Evolutionary conservation across 1,284 basidiomycete genomes (phyloP).

Genomic region (Cryptococcus hybrid): DNA sequence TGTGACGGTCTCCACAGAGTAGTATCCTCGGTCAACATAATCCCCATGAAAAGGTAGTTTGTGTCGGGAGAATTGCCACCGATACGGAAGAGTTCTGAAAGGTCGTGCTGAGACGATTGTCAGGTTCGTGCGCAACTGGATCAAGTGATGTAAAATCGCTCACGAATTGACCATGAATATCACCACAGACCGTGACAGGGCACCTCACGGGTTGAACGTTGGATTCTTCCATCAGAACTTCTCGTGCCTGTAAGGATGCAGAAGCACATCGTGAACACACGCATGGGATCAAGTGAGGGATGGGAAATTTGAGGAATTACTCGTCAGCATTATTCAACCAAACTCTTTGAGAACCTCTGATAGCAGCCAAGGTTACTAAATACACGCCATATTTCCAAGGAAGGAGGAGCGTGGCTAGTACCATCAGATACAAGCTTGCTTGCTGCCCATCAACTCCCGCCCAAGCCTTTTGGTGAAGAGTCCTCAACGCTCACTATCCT

Average conservation of each 20-base stretch:
- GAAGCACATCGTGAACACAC: neutral
- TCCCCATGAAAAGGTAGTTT: constrained; percentile 99
- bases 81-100: constrained; percentile 98
- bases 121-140: neutral
- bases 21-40: constrained; percentile 99
- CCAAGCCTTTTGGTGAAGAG: too few species aligned
- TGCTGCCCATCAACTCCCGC: too few species aligned
- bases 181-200: constrained; percentile 95
- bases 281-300: constrained; percentile 11
- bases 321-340: constrained; percentile 2
- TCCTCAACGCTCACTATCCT: too few species aligned
- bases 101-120: constrained; percentile 72
- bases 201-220: constrained; percentile 98
- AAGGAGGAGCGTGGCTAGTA: too few species aligned
- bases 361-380: too few species aligned
- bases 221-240: constrained; percentile 96
- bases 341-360: neutral
- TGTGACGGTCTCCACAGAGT: constrained; percentile 98
- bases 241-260: constrained; percentile 67
- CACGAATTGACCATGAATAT: constrained; percentile 99
- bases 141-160: constrained; percentile 51
- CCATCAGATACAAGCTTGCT: too few species aligned
- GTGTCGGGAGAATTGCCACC: constrained; percentile 99
- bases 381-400: too few species aligned
- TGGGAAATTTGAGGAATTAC: constrained; percentile 1